Conservation (phyloP, 352 stramenopile genomes). For the Phytophthora foliorum region DNA sequence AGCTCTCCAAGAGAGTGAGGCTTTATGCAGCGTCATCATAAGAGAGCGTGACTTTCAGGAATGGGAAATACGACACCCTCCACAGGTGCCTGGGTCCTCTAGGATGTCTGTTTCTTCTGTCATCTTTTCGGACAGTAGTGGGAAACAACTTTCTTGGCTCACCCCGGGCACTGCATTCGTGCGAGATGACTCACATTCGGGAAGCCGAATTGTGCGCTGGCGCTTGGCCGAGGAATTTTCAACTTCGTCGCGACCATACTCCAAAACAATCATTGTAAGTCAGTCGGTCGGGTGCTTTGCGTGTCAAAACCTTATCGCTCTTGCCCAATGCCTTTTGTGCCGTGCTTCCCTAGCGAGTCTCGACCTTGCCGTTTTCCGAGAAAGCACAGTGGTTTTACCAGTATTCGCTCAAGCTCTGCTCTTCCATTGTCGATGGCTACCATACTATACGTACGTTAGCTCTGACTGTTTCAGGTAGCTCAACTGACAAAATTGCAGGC, state of each 20-base stretch:
- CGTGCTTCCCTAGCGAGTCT: slow-evolving; percentile 42
- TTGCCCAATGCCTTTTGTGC: neutral
- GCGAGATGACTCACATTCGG: slow-evolving; percentile 35
- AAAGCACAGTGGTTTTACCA: slow-evolving; percentile 80
- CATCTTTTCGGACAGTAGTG: slow-evolving; percentile 35
- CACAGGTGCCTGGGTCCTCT: slow-evolving; percentile 15
- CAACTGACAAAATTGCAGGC: slow-evolving; percentile 35
- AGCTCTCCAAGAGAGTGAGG: slow-evolving; percentile 34
- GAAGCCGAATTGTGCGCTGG: slow-evolving; percentile 25
- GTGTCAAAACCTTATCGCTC: neutral
- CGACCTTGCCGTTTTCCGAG: slow-evolving; percentile 57
- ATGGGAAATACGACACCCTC: slow-evolving; percentile 29
- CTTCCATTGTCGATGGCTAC: slow-evolving; percentile 61
- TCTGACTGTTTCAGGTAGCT: neutral
- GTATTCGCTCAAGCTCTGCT: slow-evolving; percentile 66
- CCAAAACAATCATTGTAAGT: slow-evolving; percentile 38
- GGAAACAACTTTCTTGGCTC: slow-evolving; percentile 40
- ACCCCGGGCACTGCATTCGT: slow-evolving; percentile 44
- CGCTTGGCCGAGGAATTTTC: slow-evolving; percentile 39
- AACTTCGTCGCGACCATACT: slow-evolving; percentile 39
- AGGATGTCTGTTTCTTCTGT: slow-evolving; percentile 39
- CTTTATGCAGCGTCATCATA: slow-evolving; percentile 46
- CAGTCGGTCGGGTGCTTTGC: neutral
- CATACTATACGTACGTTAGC: slow-evolving; percentile 71
- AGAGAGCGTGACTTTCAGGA: slow-evolving; percentile 43